Conservation (phyloP, 768 basidiomycete species). For the Russula sp. region DNA sequence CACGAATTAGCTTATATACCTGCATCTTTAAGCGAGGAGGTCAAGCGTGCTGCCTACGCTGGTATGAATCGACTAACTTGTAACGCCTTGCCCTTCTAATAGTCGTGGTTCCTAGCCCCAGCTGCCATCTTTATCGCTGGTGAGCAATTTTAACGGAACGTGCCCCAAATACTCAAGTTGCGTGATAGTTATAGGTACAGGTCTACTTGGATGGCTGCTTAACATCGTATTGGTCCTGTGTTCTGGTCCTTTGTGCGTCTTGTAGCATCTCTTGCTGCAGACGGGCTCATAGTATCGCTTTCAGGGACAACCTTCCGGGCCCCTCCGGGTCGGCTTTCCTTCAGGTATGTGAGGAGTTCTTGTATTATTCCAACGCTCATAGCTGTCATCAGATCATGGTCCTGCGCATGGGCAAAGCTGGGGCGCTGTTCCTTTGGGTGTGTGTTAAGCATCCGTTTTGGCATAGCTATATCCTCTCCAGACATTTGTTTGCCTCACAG, state of each 20-base stretch:
- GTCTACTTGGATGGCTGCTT: conserved; percentile 76
- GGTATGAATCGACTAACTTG: conserved; percentile 32
- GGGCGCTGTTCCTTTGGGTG: conserved; percentile 76
- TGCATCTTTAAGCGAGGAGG: conserved; percentile 54
- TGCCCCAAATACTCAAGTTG: conserved; percentile 54
- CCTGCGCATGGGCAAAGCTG: conserved; percentile 68
- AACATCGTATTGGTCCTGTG: conserved; percentile 86
- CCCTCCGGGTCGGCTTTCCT: conserved; percentile 68
- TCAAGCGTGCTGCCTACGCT: conserved; percentile 72
- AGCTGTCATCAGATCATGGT: conserved; percentile 54
- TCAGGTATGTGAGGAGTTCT: conserved; percentile 34
- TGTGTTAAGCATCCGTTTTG: conserved; percentile 1
- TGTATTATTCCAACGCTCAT: neutral
- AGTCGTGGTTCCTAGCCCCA: conserved; percentile 9
- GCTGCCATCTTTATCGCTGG: conserved; percentile 17
- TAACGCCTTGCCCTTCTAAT: neutral
- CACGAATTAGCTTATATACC: neutral
- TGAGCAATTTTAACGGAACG: neutral
- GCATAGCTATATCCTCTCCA: conserved; percentile 24
- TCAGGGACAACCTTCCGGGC: conserved; percentile 60
- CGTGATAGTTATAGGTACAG: conserved; percentile 67
- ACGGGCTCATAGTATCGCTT: conserved; percentile 1
- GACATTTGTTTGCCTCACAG: conserved; percentile 76
- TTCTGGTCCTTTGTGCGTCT: conserved; percentile 62
- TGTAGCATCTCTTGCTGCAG: neutral